Base-by-base conservation (phyloP, 805 yeast species). In the Cyberlindnera veronae region DNA sequence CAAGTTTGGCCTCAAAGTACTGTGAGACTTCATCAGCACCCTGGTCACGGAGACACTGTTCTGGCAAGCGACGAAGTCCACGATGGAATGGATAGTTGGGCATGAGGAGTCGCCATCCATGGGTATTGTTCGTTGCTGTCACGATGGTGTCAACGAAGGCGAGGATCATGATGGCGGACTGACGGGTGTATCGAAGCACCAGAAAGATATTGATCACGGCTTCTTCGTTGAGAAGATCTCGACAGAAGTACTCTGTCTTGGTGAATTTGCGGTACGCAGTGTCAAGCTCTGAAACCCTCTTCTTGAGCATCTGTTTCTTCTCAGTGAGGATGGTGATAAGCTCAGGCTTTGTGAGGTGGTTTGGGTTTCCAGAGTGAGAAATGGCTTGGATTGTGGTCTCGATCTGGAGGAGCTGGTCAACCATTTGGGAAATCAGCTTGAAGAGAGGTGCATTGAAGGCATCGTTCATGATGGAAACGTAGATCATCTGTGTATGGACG, bases 11-110 rank as follows among this genome's bases (percentile, higher is more conserved):
- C 38, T 69, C 72, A 37, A 60, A 61, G 45, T 69, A 72, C 29
- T 67, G 62, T 15, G 65, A 60, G 7, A 69, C 66, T n/a, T 65
- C 60, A 19, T 67, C 67, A 3, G 72, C 68, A 15, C 78, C 78
- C 47, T 69, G 69, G 51, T 74, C 79, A 26, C 64, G 59, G 6
- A 67, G 53, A 45, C 72, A 69, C 33, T 64, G 72, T 23, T 50
- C 55, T 0, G 74, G 67, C n/a, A 71, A 44, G 28, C 72, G 60
- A 31, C 62, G 61, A 11, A 74, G 37, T 0, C 75, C 69, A 39
- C 74, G 55, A 4, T 47, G 32, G 6, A 66, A 42, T 2, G 77
- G 72, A 44, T 72, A 69, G 16, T 58, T 57, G 2, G 74, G 71
- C 2, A 52, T 29, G 10, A 52, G 45, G 3, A 71, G n/a, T 35